These are phyloP conservation scores for Ceratocystis colombiana DNA, from an alignment of 2,329 filamentous ascomycete genomes.

Conservation along the genomic window DNA sequence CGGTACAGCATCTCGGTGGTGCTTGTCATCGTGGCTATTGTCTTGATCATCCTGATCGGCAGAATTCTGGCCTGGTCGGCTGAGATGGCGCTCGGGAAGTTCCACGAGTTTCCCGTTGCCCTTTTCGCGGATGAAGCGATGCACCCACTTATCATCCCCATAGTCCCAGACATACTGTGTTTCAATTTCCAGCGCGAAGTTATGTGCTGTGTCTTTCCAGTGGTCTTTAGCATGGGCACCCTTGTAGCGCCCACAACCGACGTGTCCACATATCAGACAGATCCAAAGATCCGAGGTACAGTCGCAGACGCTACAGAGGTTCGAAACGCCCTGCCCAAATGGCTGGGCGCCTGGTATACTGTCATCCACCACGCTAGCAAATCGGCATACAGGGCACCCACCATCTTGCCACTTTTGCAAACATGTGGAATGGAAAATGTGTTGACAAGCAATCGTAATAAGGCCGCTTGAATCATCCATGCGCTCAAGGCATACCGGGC, in stretches of 20 bases:
- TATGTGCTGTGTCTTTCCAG: slow-evolving; percentile 81
- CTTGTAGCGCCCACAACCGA: slow-evolving; percentile 92
- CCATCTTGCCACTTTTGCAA: slow-evolving; percentile 91
- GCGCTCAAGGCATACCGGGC: slow-evolving; percentile 87
- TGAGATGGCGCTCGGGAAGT: slow-evolving; percentile 47
- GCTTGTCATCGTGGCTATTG: slow-evolving; percentile 30
- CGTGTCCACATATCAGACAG: slow-evolving; percentile 82
- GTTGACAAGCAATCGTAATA: slow-evolving; percentile 91
- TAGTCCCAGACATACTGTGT: slow-evolving; percentile 99
- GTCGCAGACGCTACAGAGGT: slow-evolving; percentile 73
- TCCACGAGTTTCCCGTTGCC: slow-evolving; percentile 87
- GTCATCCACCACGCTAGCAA: slow-evolving; percentile 53
- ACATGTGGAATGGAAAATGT: slow-evolving; percentile 95
- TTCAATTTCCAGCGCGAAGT: slow-evolving; percentile 83
- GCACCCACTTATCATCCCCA: slow-evolving; percentile 87
- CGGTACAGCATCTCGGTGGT: slow-evolving; percentile 56
- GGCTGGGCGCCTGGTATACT: slow-evolving; percentile 35
- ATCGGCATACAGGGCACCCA: slow-evolving; percentile 89
- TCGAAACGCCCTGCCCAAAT: slow-evolving; percentile 51
- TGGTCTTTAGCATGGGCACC: slow-evolving; percentile 86
- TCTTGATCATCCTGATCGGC: slow-evolving; percentile 28
- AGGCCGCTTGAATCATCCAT: slow-evolving; percentile 97
- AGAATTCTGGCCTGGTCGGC: slow-evolving; percentile 11
- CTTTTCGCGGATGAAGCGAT: slow-evolving; percentile 88
- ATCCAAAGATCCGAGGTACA: slow-evolving; percentile 81